Conservation (phyloP, 345 rosid species). For the Camelina sativa region DNA sequence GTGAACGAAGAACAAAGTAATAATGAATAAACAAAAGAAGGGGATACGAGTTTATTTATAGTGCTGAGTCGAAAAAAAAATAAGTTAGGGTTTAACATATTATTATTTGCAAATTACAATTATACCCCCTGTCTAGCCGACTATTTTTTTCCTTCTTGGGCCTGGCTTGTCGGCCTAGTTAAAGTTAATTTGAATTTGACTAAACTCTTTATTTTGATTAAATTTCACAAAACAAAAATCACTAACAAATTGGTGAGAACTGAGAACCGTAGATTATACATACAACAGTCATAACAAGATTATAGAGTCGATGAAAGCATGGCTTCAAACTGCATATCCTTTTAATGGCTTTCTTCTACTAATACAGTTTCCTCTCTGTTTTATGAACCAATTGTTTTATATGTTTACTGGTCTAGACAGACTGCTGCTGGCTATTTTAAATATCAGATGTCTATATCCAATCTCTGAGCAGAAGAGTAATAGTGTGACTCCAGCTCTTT, state of each 20-base stretch:
- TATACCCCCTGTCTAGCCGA: no score
- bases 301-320: background rate
- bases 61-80: background rate
- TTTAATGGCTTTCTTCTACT: background rate
- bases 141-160: no score
- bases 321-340: background rate
- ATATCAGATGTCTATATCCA: slow-evolving; percentile 22
- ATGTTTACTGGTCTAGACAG: background rate
- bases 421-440: background rate
- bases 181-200: no score
- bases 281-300: background rate
- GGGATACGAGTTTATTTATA: slow-evolving; percentile 3
- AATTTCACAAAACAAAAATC: background rate
- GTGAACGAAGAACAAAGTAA: background rate
- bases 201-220: no score
- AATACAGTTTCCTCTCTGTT: background rate
- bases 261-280: background rate
- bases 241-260: background rate
- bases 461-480: slow-evolving; percentile 72
- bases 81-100: slow-evolving; percentile 14
- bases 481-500: slow-evolving; percentile 77
- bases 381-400: background rate
- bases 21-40: background rate
- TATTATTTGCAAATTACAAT: no score
- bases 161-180: background rate